Evolutionary conservation across 164 flowering plant genomes (phyloP).

Genomic region (Umbilicus rupestris): DNA sequence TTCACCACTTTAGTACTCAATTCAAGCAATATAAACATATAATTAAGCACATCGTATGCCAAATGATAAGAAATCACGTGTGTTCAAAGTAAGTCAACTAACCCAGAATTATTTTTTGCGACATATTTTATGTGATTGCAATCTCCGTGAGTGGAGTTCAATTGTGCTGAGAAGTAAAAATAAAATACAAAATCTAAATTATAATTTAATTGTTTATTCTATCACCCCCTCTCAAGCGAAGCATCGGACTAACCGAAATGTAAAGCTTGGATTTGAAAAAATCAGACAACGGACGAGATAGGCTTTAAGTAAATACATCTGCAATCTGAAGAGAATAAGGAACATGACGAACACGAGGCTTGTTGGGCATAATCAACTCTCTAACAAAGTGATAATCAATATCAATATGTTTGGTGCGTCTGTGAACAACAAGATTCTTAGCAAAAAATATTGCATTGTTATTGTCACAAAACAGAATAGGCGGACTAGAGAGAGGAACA

Average conservation of each 20-base stretch:
- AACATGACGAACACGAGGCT: background rate
- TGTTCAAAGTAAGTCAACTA: too few relatives aligned
- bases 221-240: slow-evolving; percentile 7
- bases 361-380: too few relatives aligned
- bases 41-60: too few relatives aligned
- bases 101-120: too few relatives aligned
- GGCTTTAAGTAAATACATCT: background rate
- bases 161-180: too few relatives aligned
- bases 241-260: background rate
- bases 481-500: background rate
- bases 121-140: too few relatives aligned
- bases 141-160: too few relatives aligned
- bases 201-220: too few relatives aligned
- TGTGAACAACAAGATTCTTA: background rate
- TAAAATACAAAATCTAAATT: too few relatives aligned
- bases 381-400: background rate
- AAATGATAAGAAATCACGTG: too few relatives aligned
- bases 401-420: background rate
- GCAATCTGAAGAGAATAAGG: background rate
- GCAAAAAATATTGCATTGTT: background rate
- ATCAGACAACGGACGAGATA: background rate
- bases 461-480: slow-evolving; percentile 1
- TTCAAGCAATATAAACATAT: too few relatives aligned
- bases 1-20: too few relatives aligned
- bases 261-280: slow-evolving; percentile 1